A percentile compares a stretch with the other conserved stretches of the same genome.
These are phyloP conservation scores for Pleurotus salmoneostramineus DNA, from an alignment of 768 basidiomycete species.

Conservation along the genomic window DNA sequence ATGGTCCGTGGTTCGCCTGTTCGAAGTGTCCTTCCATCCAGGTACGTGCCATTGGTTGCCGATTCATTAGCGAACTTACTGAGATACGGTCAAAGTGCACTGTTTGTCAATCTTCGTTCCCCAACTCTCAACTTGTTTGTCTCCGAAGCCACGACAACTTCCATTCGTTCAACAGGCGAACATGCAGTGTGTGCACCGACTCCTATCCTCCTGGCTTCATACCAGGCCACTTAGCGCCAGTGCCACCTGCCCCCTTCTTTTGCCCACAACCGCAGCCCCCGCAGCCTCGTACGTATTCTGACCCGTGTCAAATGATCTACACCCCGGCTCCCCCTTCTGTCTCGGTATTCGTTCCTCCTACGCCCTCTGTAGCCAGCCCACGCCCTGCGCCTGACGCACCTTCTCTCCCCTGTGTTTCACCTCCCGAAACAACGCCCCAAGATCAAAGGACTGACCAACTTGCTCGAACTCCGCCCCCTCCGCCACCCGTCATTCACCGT, in stretches of 20 bases:
- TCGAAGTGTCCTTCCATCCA: constrained; percentile 29
- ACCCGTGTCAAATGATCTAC: background rate
- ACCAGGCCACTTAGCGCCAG: background rate
- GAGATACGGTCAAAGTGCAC: constrained; percentile 24
- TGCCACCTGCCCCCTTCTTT: no score
- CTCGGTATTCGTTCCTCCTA: background rate
- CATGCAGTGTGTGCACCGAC: background rate
- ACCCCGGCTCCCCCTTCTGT: background rate
- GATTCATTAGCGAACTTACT: constrained; percentile 6
- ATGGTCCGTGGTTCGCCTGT: constrained; percentile 31
- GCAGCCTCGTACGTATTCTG: background rate
- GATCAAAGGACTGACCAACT: constrained; percentile 4
- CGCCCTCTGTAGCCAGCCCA: background rate
- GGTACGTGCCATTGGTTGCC: constrained; percentile 21
- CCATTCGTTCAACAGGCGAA: background rate
- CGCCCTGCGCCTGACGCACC: background rate
- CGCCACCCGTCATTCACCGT: constrained; percentile 42
- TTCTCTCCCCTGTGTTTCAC: constrained; percentile 15
- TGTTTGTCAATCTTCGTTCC: constrained; percentile 18
- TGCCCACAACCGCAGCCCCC: background rate
- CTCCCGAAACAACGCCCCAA: constrained; percentile 3
- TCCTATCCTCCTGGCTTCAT: background rate
- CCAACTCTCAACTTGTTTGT: background rate
- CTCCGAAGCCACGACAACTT: background rate
- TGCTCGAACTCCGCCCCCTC: constrained; percentile 3